Evolutionary conservation across 345 rosid species (phyloP).

Genomic region (Alliaria petiolata): DNA sequence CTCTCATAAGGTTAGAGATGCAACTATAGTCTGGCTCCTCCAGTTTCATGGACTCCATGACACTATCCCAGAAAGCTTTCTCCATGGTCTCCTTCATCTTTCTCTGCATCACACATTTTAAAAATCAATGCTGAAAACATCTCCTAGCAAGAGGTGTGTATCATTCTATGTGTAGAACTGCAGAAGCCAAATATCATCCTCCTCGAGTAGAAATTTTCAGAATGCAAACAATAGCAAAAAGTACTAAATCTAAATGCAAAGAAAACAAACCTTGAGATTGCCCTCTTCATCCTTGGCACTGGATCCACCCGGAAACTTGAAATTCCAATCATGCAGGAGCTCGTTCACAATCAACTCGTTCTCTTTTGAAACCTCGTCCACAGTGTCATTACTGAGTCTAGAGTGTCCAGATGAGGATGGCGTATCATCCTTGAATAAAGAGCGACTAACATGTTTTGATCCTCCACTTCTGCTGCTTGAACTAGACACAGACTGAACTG

Average conservation of each 20-base stretch:
- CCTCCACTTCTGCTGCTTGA: conserved; percentile 35
- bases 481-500: conserved; percentile 33
- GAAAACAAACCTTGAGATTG: conserved; percentile 54
- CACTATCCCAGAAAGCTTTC: conserved; percentile 84
- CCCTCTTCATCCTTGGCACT: conserved; percentile 35
- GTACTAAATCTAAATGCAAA: not conserved
- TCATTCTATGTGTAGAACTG: not conserved
- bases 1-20: conserved; percentile 69
- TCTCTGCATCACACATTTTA: conserved; percentile 40
- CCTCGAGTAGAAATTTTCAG: too few relatives aligned
- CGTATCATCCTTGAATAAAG: conserved; percentile 61
- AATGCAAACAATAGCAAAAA: not conserved
- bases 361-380: conserved; percentile 40
- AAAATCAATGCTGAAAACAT: conserved; percentile 2
- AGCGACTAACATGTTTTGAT: conserved; percentile 56
- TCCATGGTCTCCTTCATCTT: conserved; percentile 76
- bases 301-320: conserved; percentile 42
- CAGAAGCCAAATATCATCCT: not conserved
- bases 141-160: not conserved
- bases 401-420: conserved; percentile 32
- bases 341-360: conserved; percentile 86
- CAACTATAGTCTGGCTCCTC: conserved; percentile 62
- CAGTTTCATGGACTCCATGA: conserved; percentile 61
- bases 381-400: conserved; percentile 28
- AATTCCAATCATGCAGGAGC: conserved; percentile 52